Conservation (phyloP, 257 asterid species). For the Avicennia marina region DNA sequence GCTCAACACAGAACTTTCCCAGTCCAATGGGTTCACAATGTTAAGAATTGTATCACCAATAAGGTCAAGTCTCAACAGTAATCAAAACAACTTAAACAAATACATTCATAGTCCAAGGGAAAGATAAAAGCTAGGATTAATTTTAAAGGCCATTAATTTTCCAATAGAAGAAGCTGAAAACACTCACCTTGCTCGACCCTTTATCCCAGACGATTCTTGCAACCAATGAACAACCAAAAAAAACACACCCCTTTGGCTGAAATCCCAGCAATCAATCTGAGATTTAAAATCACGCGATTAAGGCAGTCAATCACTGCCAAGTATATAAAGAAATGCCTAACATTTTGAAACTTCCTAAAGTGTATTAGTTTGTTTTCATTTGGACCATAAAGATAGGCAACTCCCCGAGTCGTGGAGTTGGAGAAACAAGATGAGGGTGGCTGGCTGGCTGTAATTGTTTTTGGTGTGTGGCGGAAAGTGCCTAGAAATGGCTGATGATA, state of each 20-base stretch:
- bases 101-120: not conserved
- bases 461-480: conserved; percentile 9
- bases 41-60: too few relatives aligned
- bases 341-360: too few relatives aligned
- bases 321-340: too few relatives aligned
- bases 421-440: not conserved
- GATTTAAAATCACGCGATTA: conserved; percentile 6
- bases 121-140: not conserved
- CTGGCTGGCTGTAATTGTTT: not conserved
- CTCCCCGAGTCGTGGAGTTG: conserved; percentile 17
- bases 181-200: conserved; percentile 17
- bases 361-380: conserved; percentile 18
- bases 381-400: conserved; percentile 12
- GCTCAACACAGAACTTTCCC: too few relatives aligned
- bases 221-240: conserved; percentile 6
- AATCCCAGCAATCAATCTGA: conserved; percentile 23
- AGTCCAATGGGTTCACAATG: too few relatives aligned
- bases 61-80: not conserved
- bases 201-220: conserved; percentile 17
- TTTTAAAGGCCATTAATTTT: not conserved
- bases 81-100: not conserved
- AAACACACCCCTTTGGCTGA: conserved; percentile 10
- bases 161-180: conserved; percentile 16
- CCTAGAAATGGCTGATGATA: conserved; percentile 18
- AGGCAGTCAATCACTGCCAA: conserved; percentile 11